phyloP scores from a whole-genome alignment of 2,329 filamentous ascomycete species.

The Aureobasidium leucospermi region DNA sequence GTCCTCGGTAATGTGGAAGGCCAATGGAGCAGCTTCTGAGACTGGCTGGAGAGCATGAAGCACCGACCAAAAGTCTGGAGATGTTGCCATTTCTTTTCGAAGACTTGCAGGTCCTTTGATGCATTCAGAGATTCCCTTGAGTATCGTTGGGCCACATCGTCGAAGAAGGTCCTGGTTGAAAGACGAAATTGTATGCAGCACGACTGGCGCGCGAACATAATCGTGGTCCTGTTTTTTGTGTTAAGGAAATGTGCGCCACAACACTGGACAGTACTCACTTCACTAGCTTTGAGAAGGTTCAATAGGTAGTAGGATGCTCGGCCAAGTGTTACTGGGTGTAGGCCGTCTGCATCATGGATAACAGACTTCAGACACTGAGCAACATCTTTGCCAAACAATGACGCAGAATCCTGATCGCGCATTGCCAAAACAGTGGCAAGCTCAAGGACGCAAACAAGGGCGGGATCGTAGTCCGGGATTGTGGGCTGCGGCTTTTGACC shows the following conservation, averaged over 20 bases:
- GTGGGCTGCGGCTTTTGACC: conserved; percentile 50
- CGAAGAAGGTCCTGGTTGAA: conserved; percentile 72
- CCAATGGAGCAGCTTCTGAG: conserved; percentile 61
- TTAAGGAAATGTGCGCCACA: conserved; percentile 6
- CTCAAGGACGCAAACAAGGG: conserved; percentile 83
- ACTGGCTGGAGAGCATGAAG: conserved; percentile 66
- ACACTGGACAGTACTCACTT: conserved; percentile 51
- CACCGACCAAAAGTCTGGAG: conserved; percentile 94
- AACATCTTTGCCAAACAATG: conserved; percentile 67
- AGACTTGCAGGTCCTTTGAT: conserved; percentile 70
- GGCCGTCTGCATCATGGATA: conserved; percentile 67
- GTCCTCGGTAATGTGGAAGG: conserved; percentile 80
- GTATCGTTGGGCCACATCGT: conserved; percentile 65
- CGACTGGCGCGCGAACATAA: conserved; percentile 83
- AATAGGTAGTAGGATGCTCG: conserved; percentile 83
- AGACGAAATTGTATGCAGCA: conserved; percentile 84
- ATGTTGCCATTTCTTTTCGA: conserved; percentile 88
- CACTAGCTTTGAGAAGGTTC: conserved; percentile 71
- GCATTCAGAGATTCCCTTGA: conserved; percentile 73
- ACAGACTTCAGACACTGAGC: conserved; percentile 74
- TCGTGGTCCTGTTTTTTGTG: conserved; percentile 60
- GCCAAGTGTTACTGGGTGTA: conserved; percentile 78
- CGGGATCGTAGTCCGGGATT: conserved; percentile 70
- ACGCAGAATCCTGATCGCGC: conserved; percentile 65
- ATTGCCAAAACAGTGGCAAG: conserved; percentile 76